A percentile compares a stretch with the other conserved stretches of the same genome.
phyloP scores from a whole-genome alignment of 495 filamentous ascomycete genomes.

The Lasiosphaeria ovina region DNA sequence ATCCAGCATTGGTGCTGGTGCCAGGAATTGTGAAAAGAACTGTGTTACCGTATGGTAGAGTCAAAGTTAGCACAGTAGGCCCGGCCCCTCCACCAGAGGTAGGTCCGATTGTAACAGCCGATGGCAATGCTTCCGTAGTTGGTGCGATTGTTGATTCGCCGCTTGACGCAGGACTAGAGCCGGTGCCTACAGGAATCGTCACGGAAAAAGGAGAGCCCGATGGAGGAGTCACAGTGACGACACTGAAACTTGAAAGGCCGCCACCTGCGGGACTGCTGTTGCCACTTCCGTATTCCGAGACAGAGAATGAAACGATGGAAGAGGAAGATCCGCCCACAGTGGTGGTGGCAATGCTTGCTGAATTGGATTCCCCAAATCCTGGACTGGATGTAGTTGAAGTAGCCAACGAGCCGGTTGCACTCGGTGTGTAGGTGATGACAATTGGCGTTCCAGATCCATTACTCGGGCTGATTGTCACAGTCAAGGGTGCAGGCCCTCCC shows the following conservation, averaged over 20 bases:
- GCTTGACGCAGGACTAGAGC: not conserved
- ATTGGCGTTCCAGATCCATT: constrained; percentile 11
- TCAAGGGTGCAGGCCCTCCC: constrained; percentile 4
- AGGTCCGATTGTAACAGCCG: no score
- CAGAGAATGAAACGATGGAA: not conserved
- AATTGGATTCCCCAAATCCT: not conserved
- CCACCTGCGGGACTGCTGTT: not conserved
- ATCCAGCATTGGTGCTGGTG: not conserved
- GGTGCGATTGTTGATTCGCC: not conserved
- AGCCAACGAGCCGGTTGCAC: not conserved
- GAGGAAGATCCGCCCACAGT: constrained; percentile 6
- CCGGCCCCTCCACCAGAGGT: no score
- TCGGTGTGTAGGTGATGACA: constrained; percentile 18
- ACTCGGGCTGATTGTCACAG: constrained; percentile 11
- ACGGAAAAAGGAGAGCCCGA: constrained; percentile 9
- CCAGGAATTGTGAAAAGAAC: not conserved
- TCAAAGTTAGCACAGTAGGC: no score
- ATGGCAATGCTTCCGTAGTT: no score
- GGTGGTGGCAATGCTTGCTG: constrained; percentile 6
- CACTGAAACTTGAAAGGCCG: not conserved
- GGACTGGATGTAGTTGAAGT: not conserved
- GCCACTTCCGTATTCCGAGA: constrained; percentile 7
- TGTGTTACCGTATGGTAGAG: no score
- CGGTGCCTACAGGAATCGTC: constrained; percentile 1
- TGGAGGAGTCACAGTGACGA: constrained; percentile 4